Percentiles rank a stretch among this genome's conserved stretches.
Conservation (phyloP, 2,329 filamentous ascomycete genomes). For the Ascochyta koolunga region DNA sequence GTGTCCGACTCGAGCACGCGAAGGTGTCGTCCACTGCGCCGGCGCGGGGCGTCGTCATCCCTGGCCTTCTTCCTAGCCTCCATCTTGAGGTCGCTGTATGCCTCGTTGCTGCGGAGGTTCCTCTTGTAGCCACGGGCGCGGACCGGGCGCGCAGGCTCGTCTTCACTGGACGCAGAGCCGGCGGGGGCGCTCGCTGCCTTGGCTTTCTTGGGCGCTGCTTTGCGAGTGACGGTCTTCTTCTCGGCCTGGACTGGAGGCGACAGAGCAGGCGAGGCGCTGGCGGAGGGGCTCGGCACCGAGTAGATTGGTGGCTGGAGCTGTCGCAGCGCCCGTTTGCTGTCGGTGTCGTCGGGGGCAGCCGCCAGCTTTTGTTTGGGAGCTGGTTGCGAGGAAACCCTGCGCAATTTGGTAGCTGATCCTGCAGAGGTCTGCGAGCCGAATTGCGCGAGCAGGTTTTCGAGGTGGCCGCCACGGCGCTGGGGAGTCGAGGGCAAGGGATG, state of each 20-base stretch:
- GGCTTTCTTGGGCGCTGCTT: background rate
- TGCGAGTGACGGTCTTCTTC: background rate
- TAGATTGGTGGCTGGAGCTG: slow-evolving; percentile 6
- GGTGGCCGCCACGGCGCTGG: slow-evolving; percentile 28
- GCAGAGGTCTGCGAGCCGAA: slow-evolving; percentile 40
- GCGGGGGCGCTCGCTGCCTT: background rate
- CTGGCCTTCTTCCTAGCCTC: slow-evolving; percentile 32
- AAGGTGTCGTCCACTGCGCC: slow-evolving; percentile 32
- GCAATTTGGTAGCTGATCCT: slow-evolving; percentile 40
- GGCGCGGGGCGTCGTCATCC: slow-evolving; percentile 20
- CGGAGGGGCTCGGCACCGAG: slow-evolving; percentile 11
- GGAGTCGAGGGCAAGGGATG: slow-evolving; percentile 33
- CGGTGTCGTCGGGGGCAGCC: background rate
- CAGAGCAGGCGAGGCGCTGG: background rate
- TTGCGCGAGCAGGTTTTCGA: slow-evolving; percentile 35
- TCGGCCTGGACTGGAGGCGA: too few species aligned
- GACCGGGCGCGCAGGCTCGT: slow-evolving; percentile 29
- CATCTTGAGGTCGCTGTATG: slow-evolving; percentile 40
- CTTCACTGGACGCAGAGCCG: slow-evolving; percentile 25
- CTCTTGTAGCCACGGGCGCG: slow-evolving; percentile 19
- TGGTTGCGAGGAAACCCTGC: slow-evolving; percentile 22
- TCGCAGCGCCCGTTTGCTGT: slow-evolving; percentile 20
- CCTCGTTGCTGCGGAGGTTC: slow-evolving; percentile 13
- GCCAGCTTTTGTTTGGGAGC: slow-evolving; percentile 1
- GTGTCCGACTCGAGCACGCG: slow-evolving; percentile 44